phyloP scores from a whole-genome alignment of 345 rosid genomes.

The Limnanthes douglasii region DNA sequence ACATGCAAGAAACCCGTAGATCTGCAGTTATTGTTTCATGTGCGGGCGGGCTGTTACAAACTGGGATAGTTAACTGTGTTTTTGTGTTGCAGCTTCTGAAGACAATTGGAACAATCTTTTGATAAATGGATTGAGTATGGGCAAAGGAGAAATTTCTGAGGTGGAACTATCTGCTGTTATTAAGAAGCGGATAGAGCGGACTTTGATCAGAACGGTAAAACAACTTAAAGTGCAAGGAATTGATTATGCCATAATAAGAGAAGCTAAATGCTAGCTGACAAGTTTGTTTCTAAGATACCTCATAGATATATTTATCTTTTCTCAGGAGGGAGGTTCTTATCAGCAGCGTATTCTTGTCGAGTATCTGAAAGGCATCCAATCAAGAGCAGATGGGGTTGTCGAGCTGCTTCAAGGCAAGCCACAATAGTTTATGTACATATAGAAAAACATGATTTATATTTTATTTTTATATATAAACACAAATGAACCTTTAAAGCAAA shows the following conservation, averaged over 20 bases:
- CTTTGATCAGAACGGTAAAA: slow-evolving; percentile 72
- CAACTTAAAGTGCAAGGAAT: no score
- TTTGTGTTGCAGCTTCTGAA: slow-evolving; percentile 56
- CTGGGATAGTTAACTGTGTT: no score
- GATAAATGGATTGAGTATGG: slow-evolving; percentile 49
- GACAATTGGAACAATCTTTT: slow-evolving; percentile 73
- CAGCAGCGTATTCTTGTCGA: slow-evolving; percentile 64
- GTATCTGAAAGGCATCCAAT: slow-evolving; percentile 69
- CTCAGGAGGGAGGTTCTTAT: slow-evolving; percentile 92
- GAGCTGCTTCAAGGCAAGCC: slow-evolving; percentile 29
- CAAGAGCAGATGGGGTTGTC: slow-evolving; percentile 46
- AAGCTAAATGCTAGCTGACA: no score
- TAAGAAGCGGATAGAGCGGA: slow-evolving; percentile 67
- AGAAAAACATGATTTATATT: no score
- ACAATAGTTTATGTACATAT: no score
- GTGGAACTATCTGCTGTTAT: slow-evolving; percentile 57
- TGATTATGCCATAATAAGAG: no score
- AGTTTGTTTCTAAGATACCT: no score
- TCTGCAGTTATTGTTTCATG: no score
- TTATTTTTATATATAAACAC: no score
- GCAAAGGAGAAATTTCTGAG: slow-evolving; percentile 49
- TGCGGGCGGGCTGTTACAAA: no score
- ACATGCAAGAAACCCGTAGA: no score
- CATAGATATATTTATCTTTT: neutral
- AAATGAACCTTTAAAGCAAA: no score